These are phyloP conservation scores for Polytrichum commune DNA, from an alignment of 225 moss, liverwort and hornwort species.

Conservation along the genomic window DNA sequence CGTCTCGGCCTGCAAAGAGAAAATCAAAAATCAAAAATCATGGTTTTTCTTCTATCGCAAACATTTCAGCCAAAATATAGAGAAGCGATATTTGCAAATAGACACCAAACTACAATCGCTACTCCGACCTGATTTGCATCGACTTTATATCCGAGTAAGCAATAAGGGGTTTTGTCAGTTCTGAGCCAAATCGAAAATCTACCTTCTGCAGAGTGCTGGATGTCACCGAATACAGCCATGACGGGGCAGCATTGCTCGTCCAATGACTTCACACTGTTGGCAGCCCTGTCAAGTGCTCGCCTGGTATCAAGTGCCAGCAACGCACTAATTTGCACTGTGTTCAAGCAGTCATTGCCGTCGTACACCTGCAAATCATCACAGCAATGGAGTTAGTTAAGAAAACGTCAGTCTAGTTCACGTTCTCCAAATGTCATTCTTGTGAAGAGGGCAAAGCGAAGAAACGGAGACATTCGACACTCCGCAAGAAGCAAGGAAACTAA, in stretches of 20 bases:
- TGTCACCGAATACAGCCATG: conserved; percentile 86
- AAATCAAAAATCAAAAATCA: neutral
- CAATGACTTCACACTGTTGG: conserved; percentile 46
- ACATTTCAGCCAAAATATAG: too few species aligned
- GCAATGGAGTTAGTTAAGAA: too few species aligned
- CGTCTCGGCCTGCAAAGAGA: conserved; percentile 33
- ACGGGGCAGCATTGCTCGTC: conserved; percentile 76
- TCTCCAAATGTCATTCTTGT: neutral
- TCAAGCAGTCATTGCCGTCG: conserved; percentile 56
- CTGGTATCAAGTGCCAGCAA: conserved; percentile 62
- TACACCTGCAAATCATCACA: conserved; percentile 37
- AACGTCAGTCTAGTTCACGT: too few species aligned
- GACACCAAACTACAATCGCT: too few species aligned
- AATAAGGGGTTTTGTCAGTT: too few species aligned
- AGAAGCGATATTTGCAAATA: too few species aligned
- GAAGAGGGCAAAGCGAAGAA: neutral
- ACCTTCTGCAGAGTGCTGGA: conserved; percentile 45
- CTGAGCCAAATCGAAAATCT: neutral
- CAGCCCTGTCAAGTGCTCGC: conserved; percentile 65
- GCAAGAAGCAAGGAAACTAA: neutral
- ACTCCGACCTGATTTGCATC: too few species aligned
- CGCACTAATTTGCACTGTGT: conserved; percentile 59
- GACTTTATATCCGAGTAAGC: too few species aligned
- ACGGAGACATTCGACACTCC: neutral
- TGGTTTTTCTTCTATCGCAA: neutral